Evolutionary conservation across 257 asterid species (phyloP).

Genomic region (Nicotiana tomentosiformis): DNA sequence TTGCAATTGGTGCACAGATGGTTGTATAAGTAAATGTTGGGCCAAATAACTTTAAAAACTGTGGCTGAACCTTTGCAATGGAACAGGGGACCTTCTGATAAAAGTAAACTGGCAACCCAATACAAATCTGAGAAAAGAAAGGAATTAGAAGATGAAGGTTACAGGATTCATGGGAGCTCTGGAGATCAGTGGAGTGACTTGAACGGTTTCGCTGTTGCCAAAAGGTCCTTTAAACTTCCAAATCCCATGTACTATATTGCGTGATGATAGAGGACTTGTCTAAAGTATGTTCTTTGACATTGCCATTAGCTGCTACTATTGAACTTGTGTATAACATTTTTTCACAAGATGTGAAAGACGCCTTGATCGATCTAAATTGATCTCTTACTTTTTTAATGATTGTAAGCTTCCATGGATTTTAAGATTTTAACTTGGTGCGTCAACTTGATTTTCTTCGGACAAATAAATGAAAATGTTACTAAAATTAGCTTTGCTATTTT

Average conservation of each 20-base stretch:
- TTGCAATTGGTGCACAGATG: neutral
- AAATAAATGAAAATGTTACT: neutral
- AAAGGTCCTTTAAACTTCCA: slow-evolving; percentile 80
- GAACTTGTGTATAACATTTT: neutral
- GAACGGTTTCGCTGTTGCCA: slow-evolving; percentile 57
- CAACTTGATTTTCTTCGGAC: neutral
- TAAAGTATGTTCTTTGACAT: neutral
- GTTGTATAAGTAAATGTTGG: neutral
- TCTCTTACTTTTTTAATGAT: neutral
- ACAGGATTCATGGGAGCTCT: slow-evolving; percentile 60
- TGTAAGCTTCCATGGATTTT: neutral
- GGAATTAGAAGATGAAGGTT: slow-evolving; percentile 76
- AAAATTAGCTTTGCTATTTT: neutral
- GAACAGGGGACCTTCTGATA: slow-evolving; percentile 57
- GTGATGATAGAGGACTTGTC: slow-evolving; percentile 5
- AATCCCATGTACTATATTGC: slow-evolving; percentile 66
- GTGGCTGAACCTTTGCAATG: slow-evolving; percentile 4
- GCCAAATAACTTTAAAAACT: neutral
- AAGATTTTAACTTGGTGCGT: neutral
- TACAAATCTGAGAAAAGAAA: slow-evolving; percentile 74
- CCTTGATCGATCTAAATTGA: neutral
- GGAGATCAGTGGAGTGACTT: slow-evolving; percentile 98
- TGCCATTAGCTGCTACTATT: neutral
- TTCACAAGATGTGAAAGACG: neutral
- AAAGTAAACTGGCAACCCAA: slow-evolving; percentile 48